Evolutionary conservation across 2,329 filamentous ascomycete species (phyloP), one percentile per base, ranked within the genome.

Genomic region (Arthrobotrys iridis): DNA sequence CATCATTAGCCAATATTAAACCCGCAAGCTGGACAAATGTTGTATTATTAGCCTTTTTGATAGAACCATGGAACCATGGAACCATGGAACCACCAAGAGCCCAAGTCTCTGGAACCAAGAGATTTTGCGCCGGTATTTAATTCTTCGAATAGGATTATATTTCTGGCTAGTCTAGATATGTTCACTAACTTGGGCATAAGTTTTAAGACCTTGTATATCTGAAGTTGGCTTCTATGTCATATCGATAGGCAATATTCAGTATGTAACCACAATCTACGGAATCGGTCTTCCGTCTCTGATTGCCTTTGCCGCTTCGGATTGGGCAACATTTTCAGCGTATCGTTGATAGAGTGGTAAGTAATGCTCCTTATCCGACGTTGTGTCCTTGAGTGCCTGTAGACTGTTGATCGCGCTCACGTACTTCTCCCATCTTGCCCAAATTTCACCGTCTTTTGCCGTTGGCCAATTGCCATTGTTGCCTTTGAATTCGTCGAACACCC

Each of bases 401-500:
- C 82, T 80, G 67, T 86, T 82, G 2, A 91, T 83, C 0, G 88
- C 90, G 64, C 84, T 83, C 28, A 86, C 82, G 90, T 90, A 94
- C 60, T 80, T 84, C 78, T 85, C 83, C 88, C 90, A 93, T 52
- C 90, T 83, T 43, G 79, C 81, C 91, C 90, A 93, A 1, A 85
- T 80, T 35, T 81, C 81, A 60, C 88, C 87, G 37, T 90, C 87
- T 5, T 85, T 83, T 58, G 77, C 82, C 15, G 55, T 67, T 15
- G 55, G 62, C 1, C 85, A 85, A 41, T 88, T 83, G 0, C 84
- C 84, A n/a, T 85, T 75, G 0, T 86, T 86, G 0, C 84, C 85
- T 80, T 93, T 93, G 80, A 90, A 93, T 77, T 92, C 86, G 78
- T 93, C 90, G 77, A 93, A 89, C 4, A 92, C 83, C 84, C 90